Conservation (phyloP, 257 asterid species). For the Paraleonurus japonicus region DNA sequence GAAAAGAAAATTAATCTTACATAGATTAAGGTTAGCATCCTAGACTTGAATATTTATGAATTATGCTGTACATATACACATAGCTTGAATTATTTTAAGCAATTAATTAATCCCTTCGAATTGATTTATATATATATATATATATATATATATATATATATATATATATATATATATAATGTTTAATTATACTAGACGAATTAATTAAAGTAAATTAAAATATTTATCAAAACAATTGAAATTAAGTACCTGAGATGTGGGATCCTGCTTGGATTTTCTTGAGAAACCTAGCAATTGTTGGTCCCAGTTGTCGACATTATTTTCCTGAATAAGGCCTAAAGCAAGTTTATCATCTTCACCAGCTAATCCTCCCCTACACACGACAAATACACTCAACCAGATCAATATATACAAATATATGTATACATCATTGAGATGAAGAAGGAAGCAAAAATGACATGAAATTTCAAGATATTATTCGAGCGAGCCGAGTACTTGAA, state of each 20-base stretch:
- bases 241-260: background rate
- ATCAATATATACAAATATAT: background rate
- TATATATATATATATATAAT: too few species aligned
- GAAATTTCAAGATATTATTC: background rate
- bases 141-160: too few species aligned
- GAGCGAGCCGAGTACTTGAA: too few species aligned
- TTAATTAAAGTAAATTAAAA: background rate
- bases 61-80: background rate
- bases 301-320: slow-evolving; percentile 56
- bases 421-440: background rate
- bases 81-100: background rate
- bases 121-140: too few species aligned
- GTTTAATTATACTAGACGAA: background rate
- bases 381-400: background rate
- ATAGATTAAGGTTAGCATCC: background rate
- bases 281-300: slow-evolving; percentile 30
- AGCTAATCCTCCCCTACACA: slow-evolving; percentile 45
- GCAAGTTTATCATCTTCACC: slow-evolving; percentile 50
- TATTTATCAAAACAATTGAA: background rate
- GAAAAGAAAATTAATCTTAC: background rate
- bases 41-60: background rate
- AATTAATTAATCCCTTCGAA: background rate
- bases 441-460: background rate
- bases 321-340: slow-evolving; percentile 35
- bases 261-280: background rate